A percentile compares a stretch with the other conserved stretches of the same genome.
Conservation (phyloP, 345 rosid species). For the Murraya koenigii region DNA sequence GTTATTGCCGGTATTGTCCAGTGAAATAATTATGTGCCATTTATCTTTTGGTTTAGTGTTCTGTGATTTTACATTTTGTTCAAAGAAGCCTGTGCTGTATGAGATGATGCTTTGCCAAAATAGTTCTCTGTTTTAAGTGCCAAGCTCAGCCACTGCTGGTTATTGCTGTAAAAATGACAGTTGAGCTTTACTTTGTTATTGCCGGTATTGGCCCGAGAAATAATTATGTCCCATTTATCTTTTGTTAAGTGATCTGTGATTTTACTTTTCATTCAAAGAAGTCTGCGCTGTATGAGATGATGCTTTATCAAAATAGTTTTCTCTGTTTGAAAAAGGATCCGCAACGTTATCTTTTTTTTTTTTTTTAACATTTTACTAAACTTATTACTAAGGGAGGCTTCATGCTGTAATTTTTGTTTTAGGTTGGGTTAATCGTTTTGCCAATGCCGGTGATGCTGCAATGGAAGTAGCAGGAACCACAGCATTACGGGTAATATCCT, state of each 20-base stretch:
- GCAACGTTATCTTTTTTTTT: neutral
- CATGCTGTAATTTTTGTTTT: constrained; percentile 21
- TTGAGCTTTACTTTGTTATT: neutral
- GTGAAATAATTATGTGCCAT: neutral
- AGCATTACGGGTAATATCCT: constrained; percentile 63
- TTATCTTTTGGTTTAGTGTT: neutral
- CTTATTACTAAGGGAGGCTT: constrained; percentile 4
- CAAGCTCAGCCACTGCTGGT: neutral
- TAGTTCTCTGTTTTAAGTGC: neutral
- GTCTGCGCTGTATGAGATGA: neutral
- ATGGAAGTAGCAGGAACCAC: constrained; percentile 85
- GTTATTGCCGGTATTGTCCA: neutral
- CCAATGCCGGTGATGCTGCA: constrained; percentile 90
- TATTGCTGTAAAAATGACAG: neutral
- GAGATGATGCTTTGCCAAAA: neutral
- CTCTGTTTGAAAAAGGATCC: neutral
- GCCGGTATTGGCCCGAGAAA: neutral
- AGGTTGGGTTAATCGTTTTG: constrained; percentile 99
- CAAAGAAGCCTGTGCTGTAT: neutral
- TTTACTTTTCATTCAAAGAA: neutral
- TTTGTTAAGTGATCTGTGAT: neutral
- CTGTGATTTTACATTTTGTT: neutral
- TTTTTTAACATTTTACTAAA: neutral
- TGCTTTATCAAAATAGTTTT: neutral
- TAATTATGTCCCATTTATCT: neutral